Percentiles rank a stretch among this genome's conserved stretches.
Conservation (phyloP, 192 early-diverging fungal genomes). For the Coemansia sp. region DNA sequence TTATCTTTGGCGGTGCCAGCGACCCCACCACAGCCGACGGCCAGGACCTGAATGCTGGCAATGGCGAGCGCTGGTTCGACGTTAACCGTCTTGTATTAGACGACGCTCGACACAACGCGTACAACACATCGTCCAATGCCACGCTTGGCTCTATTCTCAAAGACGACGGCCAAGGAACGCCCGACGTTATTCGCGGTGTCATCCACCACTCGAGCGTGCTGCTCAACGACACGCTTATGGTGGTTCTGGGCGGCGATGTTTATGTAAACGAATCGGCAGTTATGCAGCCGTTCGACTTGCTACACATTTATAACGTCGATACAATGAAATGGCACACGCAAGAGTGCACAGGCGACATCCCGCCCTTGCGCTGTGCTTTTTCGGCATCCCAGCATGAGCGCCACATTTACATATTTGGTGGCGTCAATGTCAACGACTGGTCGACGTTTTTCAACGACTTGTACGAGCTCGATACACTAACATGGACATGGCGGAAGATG, state of each 20-base stretch:
- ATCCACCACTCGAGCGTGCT: constrained; percentile 38
- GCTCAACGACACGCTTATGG: constrained; percentile 42
- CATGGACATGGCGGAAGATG: constrained; percentile 38
- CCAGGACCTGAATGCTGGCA: neutral
- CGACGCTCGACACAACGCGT: constrained; percentile 12
- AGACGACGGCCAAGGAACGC: constrained; percentile 28
- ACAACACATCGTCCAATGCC: neutral
- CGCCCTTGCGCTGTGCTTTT: constrained; percentile 23
- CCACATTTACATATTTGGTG: constrained; percentile 37
- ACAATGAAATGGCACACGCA: constrained; percentile 24
- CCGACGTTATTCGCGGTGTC: constrained; percentile 10
- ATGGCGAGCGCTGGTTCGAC: constrained; percentile 24
- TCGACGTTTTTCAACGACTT: constrained; percentile 22
- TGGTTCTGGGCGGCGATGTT: constrained; percentile 39
- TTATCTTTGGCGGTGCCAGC: constrained; percentile 46
- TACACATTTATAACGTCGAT: constrained; percentile 40
- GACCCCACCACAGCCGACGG: constrained; percentile 26
- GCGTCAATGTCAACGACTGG: constrained; percentile 39
- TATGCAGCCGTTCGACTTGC: constrained; percentile 18
- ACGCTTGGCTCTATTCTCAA: constrained; percentile 24
- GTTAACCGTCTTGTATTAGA: constrained; percentile 44
- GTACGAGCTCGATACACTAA: constrained; percentile 34
- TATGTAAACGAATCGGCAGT: constrained; percentile 13
- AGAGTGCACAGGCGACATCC: constrained; percentile 34
- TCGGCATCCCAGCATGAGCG: constrained; percentile 16